phyloP scores from a whole-genome alignment of 2,329 filamentous ascomycete species.

The Fusarium odoratissimum region DNA sequence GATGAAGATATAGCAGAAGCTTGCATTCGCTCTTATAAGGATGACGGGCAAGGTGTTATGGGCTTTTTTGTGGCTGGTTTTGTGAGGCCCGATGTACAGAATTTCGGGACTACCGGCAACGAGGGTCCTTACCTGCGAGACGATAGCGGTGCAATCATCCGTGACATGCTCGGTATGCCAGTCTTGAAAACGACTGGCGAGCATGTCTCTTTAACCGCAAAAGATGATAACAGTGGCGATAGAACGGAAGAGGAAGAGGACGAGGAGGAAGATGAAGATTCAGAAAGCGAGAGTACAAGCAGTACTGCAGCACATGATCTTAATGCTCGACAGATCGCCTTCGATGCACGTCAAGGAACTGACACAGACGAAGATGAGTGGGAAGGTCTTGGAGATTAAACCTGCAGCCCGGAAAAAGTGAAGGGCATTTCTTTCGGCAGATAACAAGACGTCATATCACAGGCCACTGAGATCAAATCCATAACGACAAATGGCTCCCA shows the following conservation, averaged over 20 bases:
- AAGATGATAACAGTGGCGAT: slow-evolving; percentile 36
- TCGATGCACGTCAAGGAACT: slow-evolving; percentile 26
- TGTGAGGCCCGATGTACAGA: slow-evolving; percentile 54
- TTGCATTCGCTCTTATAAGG: slow-evolving; percentile 85
- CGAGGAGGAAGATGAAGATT: slow-evolving; percentile 5
- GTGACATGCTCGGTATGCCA: slow-evolving; percentile 55
- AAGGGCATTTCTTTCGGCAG: neutral
- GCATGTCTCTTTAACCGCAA: slow-evolving; percentile 43
- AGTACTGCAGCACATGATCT: slow-evolving; percentile 7
- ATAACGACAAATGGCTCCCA: neutral
- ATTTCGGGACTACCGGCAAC: slow-evolving; percentile 25
- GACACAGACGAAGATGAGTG: slow-evolving; percentile 42
- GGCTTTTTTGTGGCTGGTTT: slow-evolving; percentile 97
- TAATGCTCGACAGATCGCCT: slow-evolving; percentile 15
- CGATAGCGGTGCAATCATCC: slow-evolving; percentile 63
- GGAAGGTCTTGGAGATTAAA: slow-evolving; percentile 43
- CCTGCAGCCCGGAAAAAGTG: neutral
- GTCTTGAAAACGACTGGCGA: slow-evolving; percentile 52
- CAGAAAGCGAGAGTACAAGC: slow-evolving; percentile 13
- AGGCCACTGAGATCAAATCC: neutral
- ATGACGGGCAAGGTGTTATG: slow-evolving; percentile 85
- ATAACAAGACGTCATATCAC: neutral
- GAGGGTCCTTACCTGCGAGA: slow-evolving; percentile 67
- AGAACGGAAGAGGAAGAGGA: slow-evolving; percentile 24
- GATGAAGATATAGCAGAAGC: slow-evolving; percentile 71